These are phyloP conservation scores for Magnusiomyces fungicola DNA, from an alignment of 1,139 yeast species.

Conservation along the genomic window DNA sequence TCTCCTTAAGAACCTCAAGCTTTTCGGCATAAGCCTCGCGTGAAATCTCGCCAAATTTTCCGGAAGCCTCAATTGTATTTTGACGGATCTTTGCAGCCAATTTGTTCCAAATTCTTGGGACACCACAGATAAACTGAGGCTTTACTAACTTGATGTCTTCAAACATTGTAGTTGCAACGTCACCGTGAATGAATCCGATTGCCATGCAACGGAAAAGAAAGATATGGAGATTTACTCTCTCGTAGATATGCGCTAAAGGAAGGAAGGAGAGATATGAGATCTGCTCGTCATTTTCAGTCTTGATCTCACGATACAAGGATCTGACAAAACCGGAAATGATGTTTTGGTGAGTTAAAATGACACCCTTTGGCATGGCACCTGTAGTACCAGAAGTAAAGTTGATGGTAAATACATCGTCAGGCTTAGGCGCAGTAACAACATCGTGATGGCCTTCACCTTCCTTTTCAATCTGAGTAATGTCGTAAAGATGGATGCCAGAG, in stretches of 20 bases:
- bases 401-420: conserved; percentile 52
- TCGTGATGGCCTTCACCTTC: conserved; percentile 46
- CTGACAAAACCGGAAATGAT: conserved; percentile 45
- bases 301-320: conserved; percentile 18
- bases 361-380: conserved; percentile 61
- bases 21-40: conserved; percentile 37
- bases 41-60: conserved; percentile 20
- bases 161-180: conserved; percentile 36
- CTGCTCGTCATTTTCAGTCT: not conserved
- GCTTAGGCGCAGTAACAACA: conserved; percentile 44
- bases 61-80: conserved; percentile 24
- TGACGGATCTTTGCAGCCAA: conserved; percentile 48
- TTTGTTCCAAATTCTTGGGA: conserved; percentile 59
- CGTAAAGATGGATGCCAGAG: conserved; percentile 34
- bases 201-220: conserved; percentile 30
- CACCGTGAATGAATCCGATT: conserved; percentile 42
- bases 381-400: conserved; percentile 76
- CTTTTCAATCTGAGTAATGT: conserved; percentile 45
- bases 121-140: conserved; percentile 48
- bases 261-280: conserved; percentile 36
- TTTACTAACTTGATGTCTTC: conserved; percentile 50
- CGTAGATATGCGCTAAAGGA: conserved; percentile 67
- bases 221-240: conserved; percentile 31
- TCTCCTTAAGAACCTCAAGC: conserved; percentile 29
- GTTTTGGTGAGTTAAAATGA: conserved; percentile 47